These are phyloP conservation scores for Arthromyces matolae DNA, from an alignment of 768 basidiomycete species.

Conservation along the genomic window DNA sequence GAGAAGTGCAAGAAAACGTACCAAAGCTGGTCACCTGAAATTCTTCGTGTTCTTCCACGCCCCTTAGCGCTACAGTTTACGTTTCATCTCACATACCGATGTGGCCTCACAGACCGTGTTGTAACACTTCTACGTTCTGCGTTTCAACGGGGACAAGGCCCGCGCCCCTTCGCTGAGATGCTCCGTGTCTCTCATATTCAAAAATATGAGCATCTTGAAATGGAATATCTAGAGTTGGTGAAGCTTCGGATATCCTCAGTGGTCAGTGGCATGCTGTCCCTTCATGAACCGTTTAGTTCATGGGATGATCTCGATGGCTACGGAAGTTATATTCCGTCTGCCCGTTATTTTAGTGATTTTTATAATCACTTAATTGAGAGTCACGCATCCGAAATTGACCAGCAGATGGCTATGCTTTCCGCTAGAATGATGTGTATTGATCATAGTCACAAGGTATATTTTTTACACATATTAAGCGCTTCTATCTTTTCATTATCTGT, in stretches of 20 bases:
- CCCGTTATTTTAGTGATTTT: background rate
- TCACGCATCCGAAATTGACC: background rate
- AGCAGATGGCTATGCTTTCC: background rate
- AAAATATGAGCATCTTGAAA: background rate
- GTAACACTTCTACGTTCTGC: background rate
- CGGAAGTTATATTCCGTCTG: background rate
- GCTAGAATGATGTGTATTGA: no score
- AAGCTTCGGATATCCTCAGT: no score
- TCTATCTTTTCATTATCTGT: no score
- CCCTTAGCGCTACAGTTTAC: background rate
- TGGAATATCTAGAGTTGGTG: background rate
- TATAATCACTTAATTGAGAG: background rate
- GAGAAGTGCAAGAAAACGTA: background rate
- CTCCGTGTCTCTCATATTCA: background rate
- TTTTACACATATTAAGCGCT: no score
- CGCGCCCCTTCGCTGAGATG: background rate
- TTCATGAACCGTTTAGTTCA: background rate
- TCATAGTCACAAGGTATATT: no score
- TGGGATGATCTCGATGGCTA: background rate
- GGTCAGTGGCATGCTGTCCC: background rate
- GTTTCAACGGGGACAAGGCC: background rate
- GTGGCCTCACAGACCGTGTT: background rate
- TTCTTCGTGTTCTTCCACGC: background rate
- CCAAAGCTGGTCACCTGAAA: background rate
- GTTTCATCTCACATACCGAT: background rate